Conservation (phyloP, 345 rosid genomes). For the Arabidopsis thaliana region TAIR10.1 NC_003071.7:13789001-13789500, state of each 20-base stretch:
- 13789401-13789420: conserved; percentile 94
- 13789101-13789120: conserved; percentile 64
- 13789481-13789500: conserved; percentile 86
- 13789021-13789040: conserved; percentile 80
- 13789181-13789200: conserved; percentile 64
- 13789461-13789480: conserved; percentile 91
- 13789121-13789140: conserved; percentile 88
- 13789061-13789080: conserved; percentile 68
- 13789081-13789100: conserved; percentile 64
- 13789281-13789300: conserved; percentile 59
- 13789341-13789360: conserved; percentile 93
- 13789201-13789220: conserved; percentile 64
- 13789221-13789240: conserved; percentile 67
- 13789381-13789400: conserved; percentile 87
- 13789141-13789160: conserved; percentile 90
- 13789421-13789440: conserved; percentile 81
- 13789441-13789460: conserved; percentile 76
- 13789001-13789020: conserved; percentile 88
- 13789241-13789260: conserved; percentile 70
- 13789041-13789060: conserved; percentile 72
- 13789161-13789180: conserved; percentile 80
- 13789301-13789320: conserved; percentile 68
- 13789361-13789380: conserved; percentile 83
- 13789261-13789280: conserved; percentile 68
- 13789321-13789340: conserved; percentile 85